A percentile compares a stretch with the other conserved stretches of the same genome.
phyloP scores from a whole-genome alignment of 2,329 filamentous ascomycete species.

The Colletotrichum tamarilloi region DNA sequence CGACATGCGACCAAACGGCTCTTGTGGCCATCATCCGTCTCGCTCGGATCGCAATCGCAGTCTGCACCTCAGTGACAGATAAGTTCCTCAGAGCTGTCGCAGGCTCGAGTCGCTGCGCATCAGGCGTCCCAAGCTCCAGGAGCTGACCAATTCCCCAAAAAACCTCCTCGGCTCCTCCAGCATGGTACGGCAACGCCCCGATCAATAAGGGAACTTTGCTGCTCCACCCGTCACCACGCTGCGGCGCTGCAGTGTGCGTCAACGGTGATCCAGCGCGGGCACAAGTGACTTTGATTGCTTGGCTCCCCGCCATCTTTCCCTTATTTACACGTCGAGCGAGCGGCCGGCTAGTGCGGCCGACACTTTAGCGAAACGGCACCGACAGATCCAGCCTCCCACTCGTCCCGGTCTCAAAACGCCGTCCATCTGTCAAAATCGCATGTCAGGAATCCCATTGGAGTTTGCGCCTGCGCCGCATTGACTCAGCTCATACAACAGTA shows the following conservation, averaged over 20 bases:
- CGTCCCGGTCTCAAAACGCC: neutral
- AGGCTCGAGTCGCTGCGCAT: constrained; percentile 15
- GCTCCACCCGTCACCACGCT: constrained; percentile 11
- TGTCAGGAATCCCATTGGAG: constrained; percentile 15
- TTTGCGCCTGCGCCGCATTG: neutral
- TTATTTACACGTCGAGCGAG: neutral
- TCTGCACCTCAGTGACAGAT: constrained; percentile 28
- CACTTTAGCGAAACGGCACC: constrained; percentile 10
- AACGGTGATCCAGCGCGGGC: neutral
- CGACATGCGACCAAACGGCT: constrained; percentile 10
- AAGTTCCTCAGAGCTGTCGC: neutral
- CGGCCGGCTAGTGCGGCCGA: neutral
- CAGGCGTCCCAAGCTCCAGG: constrained; percentile 31
- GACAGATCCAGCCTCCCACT: constrained; percentile 14
- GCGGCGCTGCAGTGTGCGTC: constrained; percentile 9
- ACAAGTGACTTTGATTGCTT: constrained; percentile 10
- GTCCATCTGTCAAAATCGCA: neutral
- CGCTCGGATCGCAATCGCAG: constrained; percentile 24
- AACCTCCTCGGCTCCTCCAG: neutral
- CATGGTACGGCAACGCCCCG: neutral
- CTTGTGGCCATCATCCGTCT: neutral
- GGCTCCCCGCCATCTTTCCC: constrained; percentile 8
- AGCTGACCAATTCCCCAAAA: constrained; percentile 1
- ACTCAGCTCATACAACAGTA: neutral
- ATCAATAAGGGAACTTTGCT: constrained; percentile 20